Base-by-base conservation (phyloP, 331 rosid genomes). In the Malus hybrid region DNA sequence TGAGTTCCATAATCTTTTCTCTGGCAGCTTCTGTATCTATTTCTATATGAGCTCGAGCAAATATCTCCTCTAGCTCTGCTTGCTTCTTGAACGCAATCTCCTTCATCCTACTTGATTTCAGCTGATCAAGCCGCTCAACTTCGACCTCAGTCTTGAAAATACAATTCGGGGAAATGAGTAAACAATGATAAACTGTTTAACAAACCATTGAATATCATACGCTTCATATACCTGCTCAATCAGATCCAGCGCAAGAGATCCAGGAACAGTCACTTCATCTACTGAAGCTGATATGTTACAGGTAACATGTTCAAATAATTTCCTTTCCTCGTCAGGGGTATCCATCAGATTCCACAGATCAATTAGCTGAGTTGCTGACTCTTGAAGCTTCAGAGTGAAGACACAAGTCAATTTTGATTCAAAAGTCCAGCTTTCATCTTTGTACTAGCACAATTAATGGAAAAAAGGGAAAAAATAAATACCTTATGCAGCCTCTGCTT, bases 301-400 rank as follows among this genome's bases (percentile, higher is more conserved):
- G 13, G 98, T 93, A 71, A 93, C 97, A 83, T 93, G 98, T 63
- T 93, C 98, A 82, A 91, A 93, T 29, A 88, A 87, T 50, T 78
- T 86, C 87, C 97, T 88, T 84, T 93, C 98, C 74, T 91, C 97
- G 4, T 76, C 78, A 63, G 90, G 89, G 46, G 98, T 93, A 81
- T 93, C 97, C 98, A 93, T 93, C 83, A 93, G 88, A 88, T 93
- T 91, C 98, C 98, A 93, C 20, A 93, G 86, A 88, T 90, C 93
- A 81, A 87, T 80, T 29, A 90, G 78, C 73, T 91, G 98, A 77
- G 96, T 79, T 66, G 97, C 97, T 39, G 89, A 80, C 74, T 93
- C 93, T 89, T 93, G 98, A 74, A 93, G 98, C 97, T 93, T 88
- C 76, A 76, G 29, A 78, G 13, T 19, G 30, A 63, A 58, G 73